phyloP scores from a whole-genome alignment of 306 rosid genomes.

The Mimosa pudica region DNA sequence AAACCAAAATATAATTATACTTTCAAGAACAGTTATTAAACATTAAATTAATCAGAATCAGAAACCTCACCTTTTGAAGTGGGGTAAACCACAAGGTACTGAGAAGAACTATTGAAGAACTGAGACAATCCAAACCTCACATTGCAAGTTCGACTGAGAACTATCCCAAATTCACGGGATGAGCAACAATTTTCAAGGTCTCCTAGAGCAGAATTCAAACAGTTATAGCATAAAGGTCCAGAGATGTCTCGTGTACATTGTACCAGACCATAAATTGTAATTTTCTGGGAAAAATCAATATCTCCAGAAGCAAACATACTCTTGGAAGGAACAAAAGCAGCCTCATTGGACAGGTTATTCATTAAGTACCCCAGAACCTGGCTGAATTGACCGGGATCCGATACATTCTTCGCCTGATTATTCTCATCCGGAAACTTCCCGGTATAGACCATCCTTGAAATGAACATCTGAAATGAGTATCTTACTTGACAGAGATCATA shows the following conservation, averaged over 20 bases:
- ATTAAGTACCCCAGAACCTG: constrained; percentile 35
- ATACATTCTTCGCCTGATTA: constrained; percentile 32
- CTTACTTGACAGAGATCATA: constrained; percentile 60
- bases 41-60: not conserved
- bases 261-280: constrained; percentile 56
- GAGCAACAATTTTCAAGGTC: constrained; percentile 49
- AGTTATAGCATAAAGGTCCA: constrained; percentile 21
- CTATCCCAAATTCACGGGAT: constrained; percentile 36
- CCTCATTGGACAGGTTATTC: constrained; percentile 35
- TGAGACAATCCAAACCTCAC: constrained; percentile 40
- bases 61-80: constrained; percentile 21
- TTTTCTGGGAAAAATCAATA: constrained; percentile 13
- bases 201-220: constrained; percentile 46
- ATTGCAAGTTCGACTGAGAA: constrained; percentile 51
- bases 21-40: too few relatives aligned
- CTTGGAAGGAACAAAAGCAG: constrained; percentile 29
- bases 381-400: constrained; percentile 26
- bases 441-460: constrained; percentile 29
- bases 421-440: constrained; percentile 46
- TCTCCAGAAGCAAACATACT: constrained; percentile 58
- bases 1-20: too few relatives aligned
- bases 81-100: constrained; percentile 26
- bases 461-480: constrained; percentile 49
- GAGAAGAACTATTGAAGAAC: constrained; percentile 44
- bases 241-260: constrained; percentile 61